Percentiles rank a stretch among this genome's conserved stretches.
Conservation (phyloP, 805 yeast genomes). For the Starmerella potacharoeniae region DNA sequence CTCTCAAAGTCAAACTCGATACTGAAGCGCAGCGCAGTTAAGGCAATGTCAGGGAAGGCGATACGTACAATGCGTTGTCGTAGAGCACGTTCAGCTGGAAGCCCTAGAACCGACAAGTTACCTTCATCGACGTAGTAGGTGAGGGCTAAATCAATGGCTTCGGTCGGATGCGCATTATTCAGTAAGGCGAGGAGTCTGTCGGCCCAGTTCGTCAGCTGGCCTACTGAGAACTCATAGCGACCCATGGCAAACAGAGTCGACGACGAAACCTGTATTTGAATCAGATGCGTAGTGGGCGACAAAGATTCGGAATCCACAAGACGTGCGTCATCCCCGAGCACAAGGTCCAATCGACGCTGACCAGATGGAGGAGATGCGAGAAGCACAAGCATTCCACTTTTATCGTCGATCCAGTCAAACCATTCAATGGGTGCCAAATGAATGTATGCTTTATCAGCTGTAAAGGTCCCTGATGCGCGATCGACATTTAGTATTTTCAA, state of each 20-base stretch:
- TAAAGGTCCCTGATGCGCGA: slow-evolving; percentile 8
- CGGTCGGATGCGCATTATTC: slow-evolving; percentile 38
- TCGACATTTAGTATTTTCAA: slow-evolving; percentile 36
- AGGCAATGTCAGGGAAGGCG: slow-evolving; percentile 46
- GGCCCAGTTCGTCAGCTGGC: slow-evolving; percentile 58
- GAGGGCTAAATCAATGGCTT: slow-evolving; percentile 47
- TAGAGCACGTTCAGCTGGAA: slow-evolving; percentile 38
- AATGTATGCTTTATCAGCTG: slow-evolving; percentile 34
- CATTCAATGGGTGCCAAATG: slow-evolving; percentile 42
- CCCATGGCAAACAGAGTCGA: slow-evolving; percentile 45
- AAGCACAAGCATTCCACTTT: slow-evolving; percentile 27
- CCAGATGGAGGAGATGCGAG: slow-evolving; percentile 28
- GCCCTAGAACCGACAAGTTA: slow-evolving; percentile 42
- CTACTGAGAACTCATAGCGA: slow-evolving; percentile 42
- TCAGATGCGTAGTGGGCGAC: slow-evolving; percentile 27
- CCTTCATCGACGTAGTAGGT: slow-evolving; percentile 41
- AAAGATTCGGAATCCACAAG: slow-evolving; percentile 70
- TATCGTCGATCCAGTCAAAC: slow-evolving; percentile 41
- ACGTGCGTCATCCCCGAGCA: slow-evolving; percentile 35
- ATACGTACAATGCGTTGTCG: slow-evolving; percentile 42
- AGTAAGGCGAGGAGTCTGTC: slow-evolving; percentile 44
- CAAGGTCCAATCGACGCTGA: slow-evolving; percentile 35
- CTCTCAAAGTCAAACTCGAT: slow-evolving; percentile 29
- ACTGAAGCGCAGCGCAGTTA: slow-evolving; percentile 39
- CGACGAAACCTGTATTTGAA: slow-evolving; percentile 33